Percentiles rank a stretch among this genome's conserved stretches.
Evolutionary conservation across 2,329 filamentous ascomycete species (phyloP).

Genomic region (Penicillium expansum): DNA sequence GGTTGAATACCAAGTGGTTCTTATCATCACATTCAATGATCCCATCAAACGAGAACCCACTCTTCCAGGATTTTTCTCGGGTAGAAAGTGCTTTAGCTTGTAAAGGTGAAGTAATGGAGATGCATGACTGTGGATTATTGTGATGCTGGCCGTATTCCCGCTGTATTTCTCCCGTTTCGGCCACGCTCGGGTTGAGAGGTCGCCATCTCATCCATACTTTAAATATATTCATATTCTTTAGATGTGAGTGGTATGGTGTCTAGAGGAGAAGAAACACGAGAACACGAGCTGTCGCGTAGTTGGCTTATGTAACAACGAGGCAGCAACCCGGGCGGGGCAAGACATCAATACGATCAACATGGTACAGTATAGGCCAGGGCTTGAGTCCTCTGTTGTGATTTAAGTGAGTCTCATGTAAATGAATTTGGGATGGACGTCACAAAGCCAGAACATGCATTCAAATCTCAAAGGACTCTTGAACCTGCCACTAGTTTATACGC

Average conservation of each 20-base stretch:
- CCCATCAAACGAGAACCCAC: constrained; percentile 21
- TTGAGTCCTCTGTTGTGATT: neutral
- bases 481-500: neutral
- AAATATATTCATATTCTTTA: neutral
- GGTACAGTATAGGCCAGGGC: neutral
- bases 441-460: neutral
- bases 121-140: neutral
- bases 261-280: neutral
- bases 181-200: neutral
- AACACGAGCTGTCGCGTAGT: too few relatives aligned
- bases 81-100: neutral
- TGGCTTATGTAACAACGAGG: neutral
- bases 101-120: neutral
- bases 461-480: neutral
- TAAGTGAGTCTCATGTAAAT: neutral
- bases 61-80: constrained; percentile 24
- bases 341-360: neutral
- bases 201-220: constrained; percentile 11
- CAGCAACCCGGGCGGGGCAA: neutral
- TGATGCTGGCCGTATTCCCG: neutral
- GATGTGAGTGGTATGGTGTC: neutral
- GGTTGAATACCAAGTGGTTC: constrained; percentile 31
- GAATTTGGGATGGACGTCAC: too few relatives aligned
- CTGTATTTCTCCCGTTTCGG: neutral
- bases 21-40: constrained; percentile 22